These are phyloP conservation scores for Penicillium taxi DNA, from an alignment of 495 filamentous ascomycete species.

Conservation along the genomic window DNA sequence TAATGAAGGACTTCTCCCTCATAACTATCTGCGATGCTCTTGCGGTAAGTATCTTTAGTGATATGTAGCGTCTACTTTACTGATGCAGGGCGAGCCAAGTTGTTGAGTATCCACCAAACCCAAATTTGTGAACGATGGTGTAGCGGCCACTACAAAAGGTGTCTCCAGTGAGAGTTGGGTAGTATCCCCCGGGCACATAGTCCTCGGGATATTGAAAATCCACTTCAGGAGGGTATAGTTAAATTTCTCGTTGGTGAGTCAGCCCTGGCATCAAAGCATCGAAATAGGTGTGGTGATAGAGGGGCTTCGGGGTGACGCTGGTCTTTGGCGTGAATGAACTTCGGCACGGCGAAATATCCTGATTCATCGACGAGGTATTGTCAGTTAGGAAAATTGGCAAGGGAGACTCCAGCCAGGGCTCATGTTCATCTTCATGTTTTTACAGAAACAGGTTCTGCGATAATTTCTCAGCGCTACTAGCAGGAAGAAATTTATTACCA, in stretches of 20 bases:
- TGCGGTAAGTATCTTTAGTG: constrained; percentile 18
- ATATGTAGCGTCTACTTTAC: constrained; percentile 13
- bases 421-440: constrained; percentile 3
- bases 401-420: constrained; percentile 2
- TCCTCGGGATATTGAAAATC: constrained; percentile 18
- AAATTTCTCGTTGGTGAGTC: too few species aligned
- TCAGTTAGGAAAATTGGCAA: neutral
- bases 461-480: too few species aligned
- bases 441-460: too few species aligned
- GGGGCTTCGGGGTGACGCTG: too few species aligned
- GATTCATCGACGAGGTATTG: neutral
- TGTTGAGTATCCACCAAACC: constrained; percentile 82
- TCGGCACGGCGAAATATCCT: too few species aligned
- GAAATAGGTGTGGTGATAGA: too few species aligned
- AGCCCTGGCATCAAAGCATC: too few species aligned
- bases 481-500: too few species aligned
- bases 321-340: too few species aligned
- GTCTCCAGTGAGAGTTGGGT: constrained; percentile 73
- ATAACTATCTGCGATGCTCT: constrained; percentile 9
- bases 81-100: constrained; percentile 56
- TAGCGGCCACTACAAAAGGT: constrained; percentile 80
- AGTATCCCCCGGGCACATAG: constrained; percentile 59
- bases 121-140: constrained; percentile 75
- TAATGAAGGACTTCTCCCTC: constrained; percentile 12
- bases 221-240: constrained; percentile 14